Conservation (phyloP, 306 rosid species). For the Pyrus betulifolia region DNA sequence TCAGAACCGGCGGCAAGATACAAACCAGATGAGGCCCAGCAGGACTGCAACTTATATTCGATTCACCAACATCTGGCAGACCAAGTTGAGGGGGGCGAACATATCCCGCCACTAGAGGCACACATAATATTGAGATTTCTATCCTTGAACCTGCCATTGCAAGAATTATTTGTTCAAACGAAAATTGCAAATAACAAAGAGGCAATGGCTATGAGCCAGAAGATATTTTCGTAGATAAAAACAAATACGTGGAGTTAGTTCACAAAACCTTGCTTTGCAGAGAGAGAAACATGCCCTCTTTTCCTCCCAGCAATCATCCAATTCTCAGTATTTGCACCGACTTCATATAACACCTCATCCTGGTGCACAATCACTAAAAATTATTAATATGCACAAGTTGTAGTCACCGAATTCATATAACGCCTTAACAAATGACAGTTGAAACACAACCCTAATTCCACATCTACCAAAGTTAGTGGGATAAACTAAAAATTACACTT, state of each 20-base stretch:
- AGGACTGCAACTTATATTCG: slow-evolving; percentile 81
- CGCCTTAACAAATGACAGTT: not conserved
- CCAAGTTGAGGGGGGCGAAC: slow-evolving; percentile 89
- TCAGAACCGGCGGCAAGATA: slow-evolving; percentile 84
- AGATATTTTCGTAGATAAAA: not conserved
- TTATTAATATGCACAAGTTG: not conserved
- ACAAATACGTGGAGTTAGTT: not conserved
- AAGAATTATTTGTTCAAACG: not conserved
- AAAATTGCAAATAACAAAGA: not conserved
- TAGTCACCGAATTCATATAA: not conserved
- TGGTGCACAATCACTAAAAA: slow-evolving; percentile 25
- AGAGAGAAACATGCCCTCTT: slow-evolving; percentile 81
- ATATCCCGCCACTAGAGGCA: slow-evolving; percentile 88
- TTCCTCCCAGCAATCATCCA: slow-evolving; percentile 99
- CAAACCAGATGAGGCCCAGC: slow-evolving; percentile 94
- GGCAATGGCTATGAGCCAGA: not conserved
- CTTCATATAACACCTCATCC: slow-evolving; percentile 86
- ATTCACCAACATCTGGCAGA: slow-evolving; percentile 68
- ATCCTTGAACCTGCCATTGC: slow-evolving; percentile 69
- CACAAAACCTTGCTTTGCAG: slow-evolving; percentile 60
- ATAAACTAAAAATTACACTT: not conserved
- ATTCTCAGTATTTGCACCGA: slow-evolving; percentile 70
- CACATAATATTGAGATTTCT: slow-evolving; percentile 69
- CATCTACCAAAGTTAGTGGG: not conserved
- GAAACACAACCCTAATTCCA: not conserved